Evolutionary conservation across 73 alveolate genomes (phyloP).

Genomic region (Halteria grandinella): DNA sequence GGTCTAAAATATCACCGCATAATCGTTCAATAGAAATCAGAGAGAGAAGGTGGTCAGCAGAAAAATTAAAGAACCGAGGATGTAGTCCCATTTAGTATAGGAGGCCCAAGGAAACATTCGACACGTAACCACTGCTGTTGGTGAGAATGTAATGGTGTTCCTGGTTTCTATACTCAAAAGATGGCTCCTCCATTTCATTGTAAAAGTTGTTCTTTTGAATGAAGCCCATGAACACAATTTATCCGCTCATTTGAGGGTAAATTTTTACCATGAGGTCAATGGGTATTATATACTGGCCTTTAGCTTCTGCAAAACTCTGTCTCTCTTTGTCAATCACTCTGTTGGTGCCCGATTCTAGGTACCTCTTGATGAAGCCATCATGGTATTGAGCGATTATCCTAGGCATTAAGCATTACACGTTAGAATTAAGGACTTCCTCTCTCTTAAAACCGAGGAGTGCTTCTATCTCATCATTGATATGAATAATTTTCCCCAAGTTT

Average conservation of each 20-base stretch:
- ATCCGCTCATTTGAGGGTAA: constrained; percentile 1
- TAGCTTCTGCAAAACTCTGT: not conserved
- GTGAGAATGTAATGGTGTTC: constrained; percentile 17
- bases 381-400: constrained; percentile 32
- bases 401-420: constrained; percentile 35
- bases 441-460: constrained; percentile 33
- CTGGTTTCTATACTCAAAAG: not conserved
- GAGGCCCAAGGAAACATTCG: constrained; percentile 35
- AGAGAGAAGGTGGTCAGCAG: not conserved
- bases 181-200: constrained; percentile 18
- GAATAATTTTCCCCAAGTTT: constrained; percentile 25
- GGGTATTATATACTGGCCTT: constrained; percentile 1
- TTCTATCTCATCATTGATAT: constrained; percentile 40
- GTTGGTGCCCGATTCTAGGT: constrained; percentile 48
- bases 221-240: constrained; percentile 42
- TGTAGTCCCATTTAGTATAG: constrained; percentile 11
- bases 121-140: constrained; percentile 22
- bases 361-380: constrained; percentile 44
- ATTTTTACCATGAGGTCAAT: constrained; percentile 42
- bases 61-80: constrained; percentile 16
- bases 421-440: constrained; percentile 11
- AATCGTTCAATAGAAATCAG: constrained; percentile 5
- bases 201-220: constrained; percentile 1
- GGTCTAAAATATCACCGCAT: constrained; percentile 5
- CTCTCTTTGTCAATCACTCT: constrained; percentile 45